Base-by-base conservation (phyloP, 345 rosid species). In the Acer campestre region DNA sequence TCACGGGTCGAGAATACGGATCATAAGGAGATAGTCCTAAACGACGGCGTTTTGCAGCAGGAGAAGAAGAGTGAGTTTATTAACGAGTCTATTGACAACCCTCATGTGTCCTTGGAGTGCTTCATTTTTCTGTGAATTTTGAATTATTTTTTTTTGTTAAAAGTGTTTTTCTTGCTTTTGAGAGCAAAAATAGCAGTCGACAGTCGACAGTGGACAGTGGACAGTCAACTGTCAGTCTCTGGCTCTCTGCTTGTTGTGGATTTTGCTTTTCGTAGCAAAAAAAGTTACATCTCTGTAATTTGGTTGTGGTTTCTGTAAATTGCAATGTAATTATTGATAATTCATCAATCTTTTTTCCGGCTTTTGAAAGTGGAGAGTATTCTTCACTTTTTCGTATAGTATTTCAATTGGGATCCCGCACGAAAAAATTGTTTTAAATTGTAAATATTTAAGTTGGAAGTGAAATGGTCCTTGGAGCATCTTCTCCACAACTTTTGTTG, bases 21-120 rank as follows among this genome's bases (percentile, higher is more conserved):
- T 25, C 64, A 74, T 18, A 77, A 74, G 56, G 83, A 69, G 67
- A 40, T 51, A 10, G 70, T 65, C 12, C 63, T 9, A 25, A 67
- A 71, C 80, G 86, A 65, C 48, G 68, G 67, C 73, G 86, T 75
- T 44, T 68, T 46, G 64, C 75, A 80, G 61, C 75, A 80, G 75
- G 75, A 63, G 61, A 72, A 70, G 25, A 89, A 42, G 59, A 64
- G 40, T 74, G 70, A 12, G 61, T 29, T n/a, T 27, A 27, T 16
- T 5, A 66, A 38, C 0, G 95, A 86, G 77, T 80, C 89, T 72
- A 67, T 89, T 38, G 93, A 88, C 16, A 88, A 90, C 71, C 93
- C 95, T 40, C 85, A 76, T n/a, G 93, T 91, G 72, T 87, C 97
- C 0, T 81, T 91, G 81, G 94, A 92, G 76, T 90, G 97, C 81